Conservation (phyloP, 2,329 filamentous ascomycete species). For the Hypocrella siamensis region DNA sequence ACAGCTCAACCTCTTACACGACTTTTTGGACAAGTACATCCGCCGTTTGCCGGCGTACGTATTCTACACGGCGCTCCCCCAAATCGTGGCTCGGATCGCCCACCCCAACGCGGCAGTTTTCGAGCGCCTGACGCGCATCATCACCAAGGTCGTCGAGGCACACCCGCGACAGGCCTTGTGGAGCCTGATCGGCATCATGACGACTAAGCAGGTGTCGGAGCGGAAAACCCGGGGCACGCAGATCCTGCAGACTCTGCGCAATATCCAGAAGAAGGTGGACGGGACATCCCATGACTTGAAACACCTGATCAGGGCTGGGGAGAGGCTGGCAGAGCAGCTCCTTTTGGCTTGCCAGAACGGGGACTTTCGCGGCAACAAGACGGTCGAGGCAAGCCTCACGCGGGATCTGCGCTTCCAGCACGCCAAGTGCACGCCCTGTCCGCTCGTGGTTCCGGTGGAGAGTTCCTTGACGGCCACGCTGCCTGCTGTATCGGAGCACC, state of each 20-base stretch:
- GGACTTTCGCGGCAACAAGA: conserved; percentile 52
- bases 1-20: conserved; percentile 54
- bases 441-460: conserved; percentile 80
- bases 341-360: conserved; percentile 67
- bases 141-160: conserved; percentile 70
- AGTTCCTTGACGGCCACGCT: conserved; percentile 68
- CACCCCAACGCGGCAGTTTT: conserved; percentile 71
- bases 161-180: conserved; percentile 87
- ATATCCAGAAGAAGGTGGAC: conserved; percentile 34
- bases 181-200: conserved; percentile 77
- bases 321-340: conserved; percentile 70
- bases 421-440: conserved; percentile 61
- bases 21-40: conserved; percentile 67
- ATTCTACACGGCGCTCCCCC: conserved; percentile 71
- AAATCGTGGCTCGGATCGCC: conserved; percentile 90
- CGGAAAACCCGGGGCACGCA: conserved; percentile 38
- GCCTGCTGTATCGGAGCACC: conserved; percentile 55
- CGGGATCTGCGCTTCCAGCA: conserved; percentile 72
- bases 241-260: conserved; percentile 34
- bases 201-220: conserved; percentile 56
- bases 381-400: conserved; percentile 54
- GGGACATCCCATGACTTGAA: conserved; percentile 44
- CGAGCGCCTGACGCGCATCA: conserved; percentile 60
- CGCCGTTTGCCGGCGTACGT: conserved; percentile 56
- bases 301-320: conserved; percentile 58